A percentile compares a stretch with the other conserved stretches of the same genome.
Conservation (phyloP, 148 eudicot species). For the Fagopyrum homotropicum region DNA sequence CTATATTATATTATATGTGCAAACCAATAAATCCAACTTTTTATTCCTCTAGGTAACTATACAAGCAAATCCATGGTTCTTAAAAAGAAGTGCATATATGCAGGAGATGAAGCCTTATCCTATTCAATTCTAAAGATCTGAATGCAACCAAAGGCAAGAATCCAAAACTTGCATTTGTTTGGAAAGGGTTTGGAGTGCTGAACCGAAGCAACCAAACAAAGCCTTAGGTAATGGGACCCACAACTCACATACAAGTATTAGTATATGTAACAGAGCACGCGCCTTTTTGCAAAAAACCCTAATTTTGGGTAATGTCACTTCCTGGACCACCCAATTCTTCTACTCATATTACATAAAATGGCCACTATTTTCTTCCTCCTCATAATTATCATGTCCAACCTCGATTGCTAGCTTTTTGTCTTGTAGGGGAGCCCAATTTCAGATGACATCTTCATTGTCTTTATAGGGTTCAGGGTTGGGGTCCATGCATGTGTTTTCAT, state of each 20-base stretch:
- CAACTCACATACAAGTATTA: background rate
- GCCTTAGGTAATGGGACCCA: background rate
- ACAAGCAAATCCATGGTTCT: too few relatives aligned
- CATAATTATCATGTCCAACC: background rate
- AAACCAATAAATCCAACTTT: background rate
- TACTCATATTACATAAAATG: background rate
- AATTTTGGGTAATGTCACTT: background rate
- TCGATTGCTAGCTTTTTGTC: background rate
- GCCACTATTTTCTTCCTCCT: background rate
- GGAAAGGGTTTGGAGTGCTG: background rate
- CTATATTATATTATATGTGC: background rate
- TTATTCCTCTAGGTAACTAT: too few relatives aligned
- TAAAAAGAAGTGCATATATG: too few relatives aligned
- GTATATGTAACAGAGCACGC: background rate
- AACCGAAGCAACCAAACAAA: background rate
- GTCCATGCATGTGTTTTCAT: background rate
- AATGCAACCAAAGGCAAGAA: background rate
- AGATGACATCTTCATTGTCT: background rate
- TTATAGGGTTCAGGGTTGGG: background rate
- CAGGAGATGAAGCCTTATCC: too few relatives aligned
- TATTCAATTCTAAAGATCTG: background rate
- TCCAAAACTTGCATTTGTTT: background rate
- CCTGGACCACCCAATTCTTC: background rate
- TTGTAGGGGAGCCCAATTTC: slow-evolving; percentile 1
- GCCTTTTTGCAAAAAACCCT: background rate